These are phyloP conservation scores for Aureobasidium sp. DNA, from an alignment of 2,329 filamentous ascomycete species.

Conservation along the genomic window DNA sequence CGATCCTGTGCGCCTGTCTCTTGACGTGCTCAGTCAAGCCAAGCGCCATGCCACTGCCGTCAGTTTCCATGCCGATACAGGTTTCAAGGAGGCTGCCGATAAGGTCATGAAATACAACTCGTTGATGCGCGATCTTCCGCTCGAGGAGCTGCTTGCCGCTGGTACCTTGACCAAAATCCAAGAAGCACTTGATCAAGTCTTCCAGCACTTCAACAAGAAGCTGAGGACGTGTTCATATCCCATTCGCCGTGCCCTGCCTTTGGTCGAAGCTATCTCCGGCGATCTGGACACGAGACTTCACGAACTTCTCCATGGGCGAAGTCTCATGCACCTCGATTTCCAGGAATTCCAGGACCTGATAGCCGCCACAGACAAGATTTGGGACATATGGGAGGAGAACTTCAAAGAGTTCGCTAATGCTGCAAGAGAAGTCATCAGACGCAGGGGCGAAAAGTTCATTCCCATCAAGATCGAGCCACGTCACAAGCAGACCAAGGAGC, in stretches of 20 bases:
- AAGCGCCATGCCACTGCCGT: constrained; percentile 98
- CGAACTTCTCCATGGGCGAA: constrained; percentile 73
- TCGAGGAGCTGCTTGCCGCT: constrained; percentile 89
- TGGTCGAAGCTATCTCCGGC: constrained; percentile 95
- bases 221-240: constrained; percentile 93
- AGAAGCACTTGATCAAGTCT: constrained; percentile 83
- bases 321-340: constrained; percentile 87
- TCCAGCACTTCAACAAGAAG: constrained; percentile 95
- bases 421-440: constrained; percentile 85
- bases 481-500: constrained; percentile 81
- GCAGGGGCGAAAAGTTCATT: constrained; percentile 95
- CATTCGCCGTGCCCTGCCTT: constrained; percentile 77
- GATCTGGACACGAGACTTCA: constrained; percentile 86
- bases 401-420: constrained; percentile 98
- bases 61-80: constrained; percentile 93
- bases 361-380: constrained; percentile 76
- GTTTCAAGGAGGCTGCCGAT: constrained; percentile 90
- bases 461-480: constrained; percentile 91
- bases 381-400: constrained; percentile 89
- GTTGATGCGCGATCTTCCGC: constrained; percentile 94
- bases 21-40: constrained; percentile 92
- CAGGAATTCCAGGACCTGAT: constrained; percentile 83
- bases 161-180: constrained; percentile 82
- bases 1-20: constrained; percentile 80
- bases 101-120: constrained; percentile 98